phyloP scores from a whole-genome alignment of 192 early-diverging fungal genomes.

The Entomortierella lignicola region DNA sequence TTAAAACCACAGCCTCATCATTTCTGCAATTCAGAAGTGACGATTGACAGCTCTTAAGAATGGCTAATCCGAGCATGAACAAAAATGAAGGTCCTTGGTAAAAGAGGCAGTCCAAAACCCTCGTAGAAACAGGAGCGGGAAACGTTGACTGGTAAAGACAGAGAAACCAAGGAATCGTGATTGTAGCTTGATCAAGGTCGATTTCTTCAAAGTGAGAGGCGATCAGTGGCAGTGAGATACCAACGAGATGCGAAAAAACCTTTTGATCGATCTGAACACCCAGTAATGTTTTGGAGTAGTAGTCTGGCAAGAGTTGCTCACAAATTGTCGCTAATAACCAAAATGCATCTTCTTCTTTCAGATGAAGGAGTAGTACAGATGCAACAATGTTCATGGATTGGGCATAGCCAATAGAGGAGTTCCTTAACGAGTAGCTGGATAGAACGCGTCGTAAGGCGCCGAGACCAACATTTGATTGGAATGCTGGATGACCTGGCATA shows the following conservation, averaged over 20 bases:
- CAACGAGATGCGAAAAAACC: constrained; percentile 37
- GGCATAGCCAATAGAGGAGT: constrained; percentile 41
- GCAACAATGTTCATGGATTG: constrained; percentile 55
- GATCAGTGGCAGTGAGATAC: constrained; percentile 19
- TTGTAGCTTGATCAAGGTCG: constrained; percentile 41
- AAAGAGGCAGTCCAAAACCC: constrained; percentile 48
- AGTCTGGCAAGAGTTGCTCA: constrained; percentile 45
- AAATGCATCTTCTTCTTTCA: constrained; percentile 50
- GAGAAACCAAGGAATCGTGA: constrained; percentile 46
- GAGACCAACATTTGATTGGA: constrained; percentile 28
- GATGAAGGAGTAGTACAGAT: constrained; percentile 27
- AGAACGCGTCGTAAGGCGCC: constrained; percentile 40
- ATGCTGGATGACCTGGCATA: constrained; percentile 50
- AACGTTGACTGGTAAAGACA: constrained; percentile 36
- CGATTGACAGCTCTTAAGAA: constrained; percentile 36
- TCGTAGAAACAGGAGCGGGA: constrained; percentile 5
- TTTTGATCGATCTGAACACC: constrained; percentile 42
- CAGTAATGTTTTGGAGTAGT: constrained; percentile 33
- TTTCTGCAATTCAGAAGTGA: constrained; percentile 25
- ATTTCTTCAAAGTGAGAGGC: constrained; percentile 26
- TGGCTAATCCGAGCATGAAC: constrained; percentile 44
- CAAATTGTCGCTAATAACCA: constrained; percentile 42
- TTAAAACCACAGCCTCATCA: constrained; percentile 34
- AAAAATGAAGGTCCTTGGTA: constrained; percentile 26
- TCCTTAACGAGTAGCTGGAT: constrained; percentile 29